phyloP scores from a whole-genome alignment of 1,139 yeast genomes.

The Hanseniaspora uvarum region DNA sequence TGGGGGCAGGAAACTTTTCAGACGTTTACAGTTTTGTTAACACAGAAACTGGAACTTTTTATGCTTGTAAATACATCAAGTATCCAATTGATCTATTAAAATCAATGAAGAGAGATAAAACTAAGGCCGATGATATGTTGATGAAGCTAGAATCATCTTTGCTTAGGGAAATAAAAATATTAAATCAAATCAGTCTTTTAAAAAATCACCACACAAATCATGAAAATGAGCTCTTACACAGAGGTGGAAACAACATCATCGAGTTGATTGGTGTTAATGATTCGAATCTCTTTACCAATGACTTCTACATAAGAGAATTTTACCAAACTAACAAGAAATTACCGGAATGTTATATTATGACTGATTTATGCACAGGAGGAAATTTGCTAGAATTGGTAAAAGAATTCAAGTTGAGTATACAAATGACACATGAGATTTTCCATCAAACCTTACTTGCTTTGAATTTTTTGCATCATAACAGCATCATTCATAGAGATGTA shows the following conservation, averaged over 20 bases:
- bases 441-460: constrained; percentile 62
- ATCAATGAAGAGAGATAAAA: constrained; percentile 22
- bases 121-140: constrained; percentile 31
- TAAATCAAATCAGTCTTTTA: constrained; percentile 29
- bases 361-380: constrained; percentile 77
- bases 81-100: constrained; percentile 25
- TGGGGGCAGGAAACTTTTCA: constrained; percentile 53
- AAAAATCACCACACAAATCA: background rate
- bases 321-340: constrained; percentile 17
- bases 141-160: constrained; percentile 58
- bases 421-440: constrained; percentile 49
- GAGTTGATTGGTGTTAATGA: constrained; percentile 29
- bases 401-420: constrained; percentile 34
- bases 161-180: constrained; percentile 61
- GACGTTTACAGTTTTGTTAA: constrained; percentile 41
- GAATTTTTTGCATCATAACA: constrained; percentile 55
- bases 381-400: constrained; percentile 61
- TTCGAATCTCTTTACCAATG: constrained; percentile 22
- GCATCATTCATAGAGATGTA: constrained; percentile 76
- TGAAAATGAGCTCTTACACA: constrained; percentile 21
- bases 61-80: constrained; percentile 33
- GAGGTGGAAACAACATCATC: constrained; percentile 35
- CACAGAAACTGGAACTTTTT: constrained; percentile 18
- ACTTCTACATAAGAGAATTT: background rate
- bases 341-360: constrained; percentile 43